Conservation (phyloP, 345 rosid genomes). For the Dipteronia dyeriana region DNA sequence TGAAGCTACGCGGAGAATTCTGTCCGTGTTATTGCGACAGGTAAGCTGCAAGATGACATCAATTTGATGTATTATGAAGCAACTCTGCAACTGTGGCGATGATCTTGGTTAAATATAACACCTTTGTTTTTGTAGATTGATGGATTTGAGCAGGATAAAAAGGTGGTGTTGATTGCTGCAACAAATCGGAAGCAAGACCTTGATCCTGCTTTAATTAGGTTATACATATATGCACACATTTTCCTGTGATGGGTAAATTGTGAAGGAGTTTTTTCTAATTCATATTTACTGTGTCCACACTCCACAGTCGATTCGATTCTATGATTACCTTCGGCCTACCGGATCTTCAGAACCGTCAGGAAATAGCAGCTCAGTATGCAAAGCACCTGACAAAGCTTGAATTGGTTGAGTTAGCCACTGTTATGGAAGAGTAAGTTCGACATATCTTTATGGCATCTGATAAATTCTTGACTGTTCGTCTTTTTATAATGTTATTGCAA, state of each 20-base stretch:
- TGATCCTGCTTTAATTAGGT: conserved; percentile 94
- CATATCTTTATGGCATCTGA: not conserved
- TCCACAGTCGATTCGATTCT: conserved; percentile 84
- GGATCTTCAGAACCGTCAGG: conserved; percentile 61
- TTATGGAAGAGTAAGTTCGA: conserved; percentile 56
- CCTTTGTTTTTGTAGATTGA: conserved; percentile 60
- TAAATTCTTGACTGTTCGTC: not conserved
- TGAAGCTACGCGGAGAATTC: conserved; percentile 91
- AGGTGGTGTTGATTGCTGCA: conserved; percentile 89
- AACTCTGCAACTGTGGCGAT: not conserved
- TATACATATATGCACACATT: not conserved
- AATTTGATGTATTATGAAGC: not conserved
- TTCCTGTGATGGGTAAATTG: not conserved
- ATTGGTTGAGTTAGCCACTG: conserved; percentile 61
- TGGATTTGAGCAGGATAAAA: conserved; percentile 93
- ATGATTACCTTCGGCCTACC: conserved; percentile 80
- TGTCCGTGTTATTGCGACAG: conserved; percentile 91
- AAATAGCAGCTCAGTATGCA: conserved; percentile 81
- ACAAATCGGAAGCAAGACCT: conserved; percentile 96
- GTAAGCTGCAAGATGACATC: conserved; percentile 27
- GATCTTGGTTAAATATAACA: conserved; percentile 11
- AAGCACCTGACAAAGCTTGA: conserved; percentile 76
- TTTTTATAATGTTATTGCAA: not conserved
- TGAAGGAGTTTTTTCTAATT: conserved; percentile 7
- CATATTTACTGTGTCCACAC: conserved; percentile 23